Evolutionary conservation across 208 protist species (phyloP).

Genomic region (Trypanosoma boissoni): DNA sequence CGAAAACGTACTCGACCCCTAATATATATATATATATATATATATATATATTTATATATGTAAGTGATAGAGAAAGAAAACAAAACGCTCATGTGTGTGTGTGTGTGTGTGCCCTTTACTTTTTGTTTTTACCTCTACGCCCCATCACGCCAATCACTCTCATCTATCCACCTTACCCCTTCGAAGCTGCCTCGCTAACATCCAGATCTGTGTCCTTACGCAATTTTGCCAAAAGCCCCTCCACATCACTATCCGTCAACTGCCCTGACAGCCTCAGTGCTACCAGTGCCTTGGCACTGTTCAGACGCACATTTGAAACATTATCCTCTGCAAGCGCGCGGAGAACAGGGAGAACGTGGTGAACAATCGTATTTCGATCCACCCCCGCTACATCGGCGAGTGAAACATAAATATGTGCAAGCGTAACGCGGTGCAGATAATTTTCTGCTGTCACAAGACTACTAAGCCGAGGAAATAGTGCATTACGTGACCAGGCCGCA

Average conservation of each 20-base stretch:
- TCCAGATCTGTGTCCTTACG: constrained; percentile 59
- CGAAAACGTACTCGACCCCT: background rate
- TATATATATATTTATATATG: constrained; percentile 1
- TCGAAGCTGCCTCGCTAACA: constrained; percentile 55
- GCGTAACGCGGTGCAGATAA: constrained; percentile 75
- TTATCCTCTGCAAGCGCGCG: constrained; percentile 50
- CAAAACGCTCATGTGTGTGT: background rate
- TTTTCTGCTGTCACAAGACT: constrained; percentile 49
- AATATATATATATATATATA: constrained; percentile 3
- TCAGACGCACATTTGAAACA: constrained; percentile 83
- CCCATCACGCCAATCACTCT: no score
- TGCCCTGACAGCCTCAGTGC: constrained; percentile 48
- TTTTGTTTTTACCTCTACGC: background rate
- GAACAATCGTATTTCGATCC: constrained; percentile 43
- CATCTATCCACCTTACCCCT: constrained; percentile 8
- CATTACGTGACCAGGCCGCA: constrained; percentile 44
- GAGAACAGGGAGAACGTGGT: constrained; percentile 63
- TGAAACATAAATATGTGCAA: constrained; percentile 71
- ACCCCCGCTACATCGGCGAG: constrained; percentile 51
- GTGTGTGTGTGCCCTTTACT: background rate
- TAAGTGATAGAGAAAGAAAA: background rate
- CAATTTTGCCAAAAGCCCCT: constrained; percentile 55
- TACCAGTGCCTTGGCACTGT: constrained; percentile 61
- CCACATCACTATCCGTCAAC: constrained; percentile 38
- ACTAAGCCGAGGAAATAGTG: constrained; percentile 70